Conservation (phyloP, 2,329 filamentous ascomycete species). For the Penicillium sp. region DNA sequence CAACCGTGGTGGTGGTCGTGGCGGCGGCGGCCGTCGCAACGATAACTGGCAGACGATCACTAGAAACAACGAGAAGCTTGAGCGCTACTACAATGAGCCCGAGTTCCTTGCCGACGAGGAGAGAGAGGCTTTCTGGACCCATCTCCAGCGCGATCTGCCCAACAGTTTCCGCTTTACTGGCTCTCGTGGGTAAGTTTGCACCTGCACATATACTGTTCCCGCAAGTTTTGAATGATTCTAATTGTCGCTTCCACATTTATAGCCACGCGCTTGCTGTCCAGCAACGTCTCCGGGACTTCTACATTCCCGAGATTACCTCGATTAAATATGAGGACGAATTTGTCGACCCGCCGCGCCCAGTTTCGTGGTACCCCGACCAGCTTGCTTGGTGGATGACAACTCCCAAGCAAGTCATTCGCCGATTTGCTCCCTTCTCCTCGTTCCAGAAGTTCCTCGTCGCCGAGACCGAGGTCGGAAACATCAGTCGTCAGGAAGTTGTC, state of each 20-base stretch:
- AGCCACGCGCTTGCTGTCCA: slow-evolving; percentile 92
- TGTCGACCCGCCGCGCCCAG: slow-evolving; percentile 77
- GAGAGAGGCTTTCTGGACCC: slow-evolving; percentile 77
- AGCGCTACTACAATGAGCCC: slow-evolving; percentile 81
- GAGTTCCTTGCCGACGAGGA: slow-evolving; percentile 77
- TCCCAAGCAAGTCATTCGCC: slow-evolving; percentile 91
- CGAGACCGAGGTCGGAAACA: slow-evolving; percentile 95
- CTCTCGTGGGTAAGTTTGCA: slow-evolving; percentile 71
- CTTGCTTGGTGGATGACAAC: slow-evolving; percentile 98
- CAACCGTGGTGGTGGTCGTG: slow-evolving; percentile 44
- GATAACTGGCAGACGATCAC: slow-evolving; percentile 59
- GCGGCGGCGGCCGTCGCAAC: slow-evolving; percentile 42
- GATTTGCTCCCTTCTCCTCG: slow-evolving; percentile 87
- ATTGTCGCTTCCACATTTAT: slow-evolving; percentile 11
- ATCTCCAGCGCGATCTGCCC: slow-evolving; percentile 79
- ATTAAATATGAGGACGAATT: slow-evolving; percentile 80
- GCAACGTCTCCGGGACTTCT: slow-evolving; percentile 80
- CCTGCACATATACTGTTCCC: background rate
- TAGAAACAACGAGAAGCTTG: slow-evolving; percentile 81
- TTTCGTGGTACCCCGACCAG: slow-evolving; percentile 91
- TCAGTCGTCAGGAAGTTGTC: slow-evolving; percentile 94
- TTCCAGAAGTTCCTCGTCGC: slow-evolving; percentile 98
- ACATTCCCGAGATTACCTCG: slow-evolving; percentile 85
- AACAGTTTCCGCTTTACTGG: slow-evolving; percentile 98
- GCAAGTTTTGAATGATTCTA: slow-evolving; percentile 6